A percentile compares a stretch with the other conserved stretches of the same genome.
Conservation (phyloP, 768 basidiomycete genomes). For the Strobilomyces echinocephalus region DNA sequence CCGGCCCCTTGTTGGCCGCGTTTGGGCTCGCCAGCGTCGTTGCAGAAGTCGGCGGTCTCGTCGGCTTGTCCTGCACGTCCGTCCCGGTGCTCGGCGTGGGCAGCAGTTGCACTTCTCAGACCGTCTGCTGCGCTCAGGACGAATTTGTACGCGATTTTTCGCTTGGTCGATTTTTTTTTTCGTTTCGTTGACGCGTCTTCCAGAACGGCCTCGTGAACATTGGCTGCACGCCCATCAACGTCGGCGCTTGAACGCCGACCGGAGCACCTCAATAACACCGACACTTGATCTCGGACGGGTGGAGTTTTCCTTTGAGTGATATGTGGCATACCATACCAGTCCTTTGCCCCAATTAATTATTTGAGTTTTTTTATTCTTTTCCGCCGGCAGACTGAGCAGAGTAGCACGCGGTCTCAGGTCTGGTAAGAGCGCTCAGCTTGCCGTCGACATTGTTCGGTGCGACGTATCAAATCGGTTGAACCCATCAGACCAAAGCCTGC, state of each 20-base stretch:
- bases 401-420: background rate
- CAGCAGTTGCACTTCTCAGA: background rate
- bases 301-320: background rate
- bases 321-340: background rate
- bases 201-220: constrained; percentile 3
- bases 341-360: background rate
- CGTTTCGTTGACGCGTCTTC: background rate
- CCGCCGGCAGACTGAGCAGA: background rate
- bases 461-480: no score
- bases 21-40: background rate
- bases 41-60: background rate
- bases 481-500: no score
- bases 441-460: no score
- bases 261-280: background rate
- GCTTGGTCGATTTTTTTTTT: background rate
- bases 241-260: background rate
- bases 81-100: constrained; percentile 5
- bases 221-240: constrained; percentile 3
- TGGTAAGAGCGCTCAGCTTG: no score
- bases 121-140: constrained; percentile 11
- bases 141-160: background rate
- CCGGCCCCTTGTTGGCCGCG: background rate
- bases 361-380: background rate
- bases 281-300: background rate
- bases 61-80: constrained; percentile 10